Conservation (phyloP, 2,329 filamentous ascomycete species). For the Cercospora canescens region DNA sequence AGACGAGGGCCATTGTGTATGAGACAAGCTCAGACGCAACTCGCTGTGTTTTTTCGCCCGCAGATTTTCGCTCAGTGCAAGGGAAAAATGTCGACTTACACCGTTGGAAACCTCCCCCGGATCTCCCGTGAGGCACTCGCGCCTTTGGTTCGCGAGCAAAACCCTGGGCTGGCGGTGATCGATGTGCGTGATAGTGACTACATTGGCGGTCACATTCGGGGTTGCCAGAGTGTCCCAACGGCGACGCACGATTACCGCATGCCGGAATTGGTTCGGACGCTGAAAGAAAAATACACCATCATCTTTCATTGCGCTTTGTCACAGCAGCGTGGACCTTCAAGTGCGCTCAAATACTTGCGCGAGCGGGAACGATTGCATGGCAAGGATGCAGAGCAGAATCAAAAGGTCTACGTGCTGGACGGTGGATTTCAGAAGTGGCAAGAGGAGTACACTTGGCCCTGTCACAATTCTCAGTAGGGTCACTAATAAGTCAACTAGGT, state of each 20-base stretch:
- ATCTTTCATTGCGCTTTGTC: conserved; percentile 94
- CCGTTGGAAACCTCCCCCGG: conserved; percentile 63
- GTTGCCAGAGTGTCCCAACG: conserved; percentile 74
- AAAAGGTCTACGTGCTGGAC: conserved; percentile 80
- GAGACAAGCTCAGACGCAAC: not conserved
- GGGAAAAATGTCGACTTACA: conserved; percentile 39
- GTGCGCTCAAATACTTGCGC: conserved; percentile 76
- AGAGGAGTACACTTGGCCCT: conserved; percentile 55
- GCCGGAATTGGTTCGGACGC: conserved; percentile 76
- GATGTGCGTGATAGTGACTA: conserved; percentile 92
- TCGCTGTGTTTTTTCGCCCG: not conserved
- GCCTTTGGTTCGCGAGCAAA: conserved; percentile 51
- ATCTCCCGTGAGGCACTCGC: conserved; percentile 71
- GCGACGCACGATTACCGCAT: conserved; percentile 71
- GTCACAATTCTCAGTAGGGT: not conserved
- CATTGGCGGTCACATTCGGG: conserved; percentile 84
- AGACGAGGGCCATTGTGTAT: not conserved
- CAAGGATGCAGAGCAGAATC: conserved; percentile 42
- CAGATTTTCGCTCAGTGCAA: not conserved
- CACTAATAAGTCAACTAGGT: conserved; percentile 40
- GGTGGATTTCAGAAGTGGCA: conserved; percentile 89
- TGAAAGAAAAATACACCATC: conserved; percentile 76
- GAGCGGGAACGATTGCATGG: conserved; percentile 61
- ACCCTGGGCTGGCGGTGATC: conserved; percentile 64
- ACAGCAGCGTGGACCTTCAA: conserved; percentile 84